Evolutionary conservation across 768 basidiomycete species (phyloP).

Genomic region (Cystofilobasidium ferigula): DNA sequence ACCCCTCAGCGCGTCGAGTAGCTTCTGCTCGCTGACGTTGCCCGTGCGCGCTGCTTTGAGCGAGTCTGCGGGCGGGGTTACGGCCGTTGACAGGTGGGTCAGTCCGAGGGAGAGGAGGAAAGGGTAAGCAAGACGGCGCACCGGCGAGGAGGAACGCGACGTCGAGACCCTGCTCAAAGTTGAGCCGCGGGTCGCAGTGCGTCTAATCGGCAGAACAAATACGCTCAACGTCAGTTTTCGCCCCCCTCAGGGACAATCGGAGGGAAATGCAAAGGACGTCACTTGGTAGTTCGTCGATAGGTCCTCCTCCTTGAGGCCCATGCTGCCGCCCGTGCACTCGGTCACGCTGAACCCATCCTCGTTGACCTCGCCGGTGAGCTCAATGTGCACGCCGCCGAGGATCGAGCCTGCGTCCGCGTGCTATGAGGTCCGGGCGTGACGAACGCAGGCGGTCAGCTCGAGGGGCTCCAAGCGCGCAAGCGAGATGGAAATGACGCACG

Average conservation of each 20-base stretch:
- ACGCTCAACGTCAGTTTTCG: no score
- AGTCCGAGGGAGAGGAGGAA: neutral
- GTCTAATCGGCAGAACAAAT: neutral
- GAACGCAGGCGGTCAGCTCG: no score
- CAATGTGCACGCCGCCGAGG: constrained; percentile 70
- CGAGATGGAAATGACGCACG: neutral
- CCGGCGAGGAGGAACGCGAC: constrained; percentile 57
- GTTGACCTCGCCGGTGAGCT: constrained; percentile 83
- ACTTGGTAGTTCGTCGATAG: constrained; percentile 83
- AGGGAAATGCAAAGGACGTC: neutral
- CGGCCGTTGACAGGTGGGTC: neutral
- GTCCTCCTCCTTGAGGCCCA: constrained; percentile 82
- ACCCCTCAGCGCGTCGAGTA: constrained; percentile 16
- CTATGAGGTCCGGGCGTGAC: neutral
- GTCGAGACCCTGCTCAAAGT: constrained; percentile 88
- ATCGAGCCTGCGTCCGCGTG: constrained; percentile 63
- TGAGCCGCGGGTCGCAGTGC: constrained; percentile 53
- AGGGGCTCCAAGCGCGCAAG: no score
- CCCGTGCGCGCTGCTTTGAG: constrained; percentile 14
- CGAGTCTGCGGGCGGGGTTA: constrained; percentile 38
- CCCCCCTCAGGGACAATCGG: neutral
- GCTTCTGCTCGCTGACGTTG: constrained; percentile 4
- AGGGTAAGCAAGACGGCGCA: neutral
- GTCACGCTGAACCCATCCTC: constrained; percentile 90
- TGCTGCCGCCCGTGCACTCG: constrained; percentile 91